Conservation (phyloP, 176 grass and related monocot species). For the Triticum timopheevii region DNA sequence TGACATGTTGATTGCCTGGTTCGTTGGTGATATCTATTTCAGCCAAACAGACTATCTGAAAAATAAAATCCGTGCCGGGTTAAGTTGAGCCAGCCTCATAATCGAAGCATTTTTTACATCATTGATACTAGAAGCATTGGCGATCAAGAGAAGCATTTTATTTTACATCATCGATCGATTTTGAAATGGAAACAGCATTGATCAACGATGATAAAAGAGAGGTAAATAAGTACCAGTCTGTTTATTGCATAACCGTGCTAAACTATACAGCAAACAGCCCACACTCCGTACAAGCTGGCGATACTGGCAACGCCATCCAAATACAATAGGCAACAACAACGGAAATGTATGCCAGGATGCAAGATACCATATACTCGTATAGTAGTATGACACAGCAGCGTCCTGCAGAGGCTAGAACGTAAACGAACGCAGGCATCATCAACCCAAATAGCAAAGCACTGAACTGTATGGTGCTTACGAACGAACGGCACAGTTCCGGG, state of each 20-base stretch:
- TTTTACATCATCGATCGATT: no score
- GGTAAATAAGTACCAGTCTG: not conserved
- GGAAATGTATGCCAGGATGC: conserved; percentile 1
- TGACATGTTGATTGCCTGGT: not conserved
- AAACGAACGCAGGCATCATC: not conserved
- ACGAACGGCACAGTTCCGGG: not conserved
- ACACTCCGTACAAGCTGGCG: conserved; percentile 4
- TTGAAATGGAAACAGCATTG: not conserved
- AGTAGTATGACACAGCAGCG: not conserved
- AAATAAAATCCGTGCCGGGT: no score
- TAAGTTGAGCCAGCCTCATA: not conserved
- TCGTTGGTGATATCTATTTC: not conserved
- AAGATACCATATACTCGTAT: not conserved
- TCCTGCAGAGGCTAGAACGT: conserved; percentile 8
- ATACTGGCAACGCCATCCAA: conserved; percentile 24
- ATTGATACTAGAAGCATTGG: not conserved
- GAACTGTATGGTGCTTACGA: not conserved
- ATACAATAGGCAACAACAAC: not conserved
- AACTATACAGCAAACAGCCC: conserved; percentile 37
- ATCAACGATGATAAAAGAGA: not conserved
- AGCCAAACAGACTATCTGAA: not conserved
- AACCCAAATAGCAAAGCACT: not conserved
- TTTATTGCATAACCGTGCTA: conserved; percentile 38
- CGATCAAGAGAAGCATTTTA: not conserved
- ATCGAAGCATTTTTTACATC: not conserved